Conservation (phyloP, 2,329 filamentous ascomycete genomes). For the Fusarium longipes region DNA sequence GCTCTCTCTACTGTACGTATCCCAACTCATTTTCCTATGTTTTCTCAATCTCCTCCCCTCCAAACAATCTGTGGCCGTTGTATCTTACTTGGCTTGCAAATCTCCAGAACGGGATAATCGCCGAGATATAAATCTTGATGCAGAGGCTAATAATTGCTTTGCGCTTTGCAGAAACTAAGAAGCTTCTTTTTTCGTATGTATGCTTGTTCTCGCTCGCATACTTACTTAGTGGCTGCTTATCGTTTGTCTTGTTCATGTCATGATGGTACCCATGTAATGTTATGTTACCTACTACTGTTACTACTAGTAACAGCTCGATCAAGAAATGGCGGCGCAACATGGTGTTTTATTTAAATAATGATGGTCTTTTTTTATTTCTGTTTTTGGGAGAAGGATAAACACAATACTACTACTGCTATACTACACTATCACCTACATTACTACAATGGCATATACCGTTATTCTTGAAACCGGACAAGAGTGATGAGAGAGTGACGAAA, state of each 20-base stretch:
- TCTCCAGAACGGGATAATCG: constrained; percentile 46
- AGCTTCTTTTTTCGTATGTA: background rate
- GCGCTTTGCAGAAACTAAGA: constrained; percentile 38
- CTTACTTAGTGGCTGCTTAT: background rate
- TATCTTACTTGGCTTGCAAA: constrained; percentile 45
- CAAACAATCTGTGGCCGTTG: constrained; percentile 24
- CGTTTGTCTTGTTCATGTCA: constrained; percentile 11
- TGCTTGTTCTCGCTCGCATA: background rate
- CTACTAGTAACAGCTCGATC: constrained; percentile 15
- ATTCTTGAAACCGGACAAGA: background rate
- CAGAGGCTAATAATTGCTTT: constrained; percentile 46
- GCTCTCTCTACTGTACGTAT: constrained; percentile 72
- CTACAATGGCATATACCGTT: constrained; percentile 2
- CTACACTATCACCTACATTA: background rate
- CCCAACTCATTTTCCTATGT: background rate
- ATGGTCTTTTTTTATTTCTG: constrained; percentile 5
- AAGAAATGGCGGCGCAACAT: constrained; percentile 31
- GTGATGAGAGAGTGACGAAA: constrained; percentile 14
- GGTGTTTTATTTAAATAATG: constrained; percentile 26
- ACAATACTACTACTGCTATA: constrained; percentile 2
- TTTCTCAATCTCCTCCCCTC: background rate
- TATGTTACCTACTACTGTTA: constrained; percentile 18
- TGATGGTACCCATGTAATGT: constrained; percentile 39
- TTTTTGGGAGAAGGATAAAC: constrained; percentile 29
- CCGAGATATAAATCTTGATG: constrained; percentile 10